phyloP scores from a whole-genome alignment of 164 flowering plant genomes.

The Saururus chinensis region DNA sequence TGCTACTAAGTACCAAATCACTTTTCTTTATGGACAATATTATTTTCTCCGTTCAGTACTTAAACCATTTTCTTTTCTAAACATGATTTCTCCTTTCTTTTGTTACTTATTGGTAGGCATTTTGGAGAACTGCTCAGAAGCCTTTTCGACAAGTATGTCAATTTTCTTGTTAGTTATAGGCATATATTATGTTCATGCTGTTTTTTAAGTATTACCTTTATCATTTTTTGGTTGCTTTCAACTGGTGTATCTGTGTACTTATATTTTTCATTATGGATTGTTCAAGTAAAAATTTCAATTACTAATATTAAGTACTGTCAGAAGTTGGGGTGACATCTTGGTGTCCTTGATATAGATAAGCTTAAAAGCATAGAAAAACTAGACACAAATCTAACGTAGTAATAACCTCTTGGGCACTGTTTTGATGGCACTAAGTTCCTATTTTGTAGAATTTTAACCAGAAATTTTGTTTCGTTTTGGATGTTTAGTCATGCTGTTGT shows the following conservation, averaged over 20 bases:
- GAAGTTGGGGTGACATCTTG: no score
- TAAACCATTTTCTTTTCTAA: not conserved
- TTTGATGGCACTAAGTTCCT: no score
- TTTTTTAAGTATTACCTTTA: no score
- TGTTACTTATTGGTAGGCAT: constrained; percentile 86
- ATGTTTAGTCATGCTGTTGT: not conserved
- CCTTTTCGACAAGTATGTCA: constrained; percentile 83
- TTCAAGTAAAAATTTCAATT: not conserved
- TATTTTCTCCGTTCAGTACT: not conserved
- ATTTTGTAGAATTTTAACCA: no score
- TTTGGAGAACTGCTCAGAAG: constrained; percentile 95
- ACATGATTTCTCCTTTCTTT: constrained; percentile 5
- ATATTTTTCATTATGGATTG: not conserved
- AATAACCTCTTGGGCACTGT: no score
- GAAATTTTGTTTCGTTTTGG: not conserved
- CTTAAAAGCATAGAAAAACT: no score
- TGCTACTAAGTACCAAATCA: not conserved
- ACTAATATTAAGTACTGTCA: no score
- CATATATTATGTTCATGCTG: not conserved
- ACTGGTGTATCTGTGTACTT: not conserved
- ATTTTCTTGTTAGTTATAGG: not conserved
- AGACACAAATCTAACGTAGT: no score
- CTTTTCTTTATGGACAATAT: not conserved
- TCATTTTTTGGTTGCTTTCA: no score
- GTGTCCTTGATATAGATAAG: no score